Conservation (phyloP, 768 basidiomycete species). For the Daedalea quercina region DNA sequence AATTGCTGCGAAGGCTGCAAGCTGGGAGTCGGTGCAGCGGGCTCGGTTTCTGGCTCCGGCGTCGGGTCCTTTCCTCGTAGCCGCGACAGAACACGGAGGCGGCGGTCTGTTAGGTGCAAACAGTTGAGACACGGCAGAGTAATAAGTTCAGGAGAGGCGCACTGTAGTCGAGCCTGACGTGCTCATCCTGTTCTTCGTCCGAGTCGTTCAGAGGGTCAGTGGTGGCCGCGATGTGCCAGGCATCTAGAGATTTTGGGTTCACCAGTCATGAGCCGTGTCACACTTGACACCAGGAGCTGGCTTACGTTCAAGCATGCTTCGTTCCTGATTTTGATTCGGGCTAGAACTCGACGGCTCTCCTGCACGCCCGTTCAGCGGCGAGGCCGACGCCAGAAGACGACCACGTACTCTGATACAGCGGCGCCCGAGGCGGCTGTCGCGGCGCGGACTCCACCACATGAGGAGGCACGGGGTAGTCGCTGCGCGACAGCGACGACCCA, state of each 20-base stretch:
- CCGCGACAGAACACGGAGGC: conserved; percentile 38
- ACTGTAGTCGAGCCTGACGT: conserved; percentile 63
- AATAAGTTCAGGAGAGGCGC: conserved; percentile 19
- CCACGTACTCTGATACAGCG: background rate
- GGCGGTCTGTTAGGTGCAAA: conserved; percentile 31
- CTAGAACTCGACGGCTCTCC: conserved; percentile 7
- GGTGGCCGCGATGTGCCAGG: conserved; percentile 60
- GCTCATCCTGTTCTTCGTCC: conserved; percentile 66
- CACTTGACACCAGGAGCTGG: background rate
- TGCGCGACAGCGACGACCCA: conserved; percentile 21
- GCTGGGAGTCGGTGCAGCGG: conserved; percentile 10
- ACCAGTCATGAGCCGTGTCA: background rate
- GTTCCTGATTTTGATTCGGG: conserved; percentile 24
- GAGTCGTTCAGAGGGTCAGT: conserved; percentile 67
- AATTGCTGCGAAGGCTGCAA: background rate
- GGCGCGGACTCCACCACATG: conserved; percentile 1
- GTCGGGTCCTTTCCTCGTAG: conserved; percentile 46
- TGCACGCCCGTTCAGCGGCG: background rate
- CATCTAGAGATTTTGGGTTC: conserved; percentile 49
- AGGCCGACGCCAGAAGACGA: background rate
- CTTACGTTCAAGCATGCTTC: conserved; percentile 42
- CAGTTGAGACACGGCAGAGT: background rate
- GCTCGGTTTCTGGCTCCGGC: conserved; percentile 29
- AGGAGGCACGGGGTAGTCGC: conserved; percentile 12
- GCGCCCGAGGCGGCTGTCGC: background rate